These are phyloP conservation scores for Neurospora intermedia DNA, from an alignment of 495 filamentous ascomycete genomes.

Conservation along the genomic window DNA sequence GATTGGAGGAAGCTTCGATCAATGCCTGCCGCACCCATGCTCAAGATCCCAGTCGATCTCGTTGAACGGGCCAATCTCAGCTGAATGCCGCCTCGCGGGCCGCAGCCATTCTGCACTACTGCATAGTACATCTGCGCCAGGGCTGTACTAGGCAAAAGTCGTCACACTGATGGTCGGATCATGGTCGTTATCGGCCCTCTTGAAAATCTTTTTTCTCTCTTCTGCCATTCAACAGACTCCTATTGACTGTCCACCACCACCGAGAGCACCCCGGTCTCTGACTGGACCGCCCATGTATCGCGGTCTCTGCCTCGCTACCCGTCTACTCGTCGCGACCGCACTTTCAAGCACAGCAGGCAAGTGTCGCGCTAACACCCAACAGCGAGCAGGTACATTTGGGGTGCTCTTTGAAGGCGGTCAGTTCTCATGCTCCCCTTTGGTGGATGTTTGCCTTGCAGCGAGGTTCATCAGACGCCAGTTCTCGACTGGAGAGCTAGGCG, in stretches of 20 bases:
- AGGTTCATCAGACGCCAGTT: neutral
- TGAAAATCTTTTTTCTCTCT: conserved; percentile 4
- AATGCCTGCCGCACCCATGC: conserved; percentile 17
- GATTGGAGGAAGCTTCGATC: conserved; percentile 24
- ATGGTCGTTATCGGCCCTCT: conserved; percentile 15
- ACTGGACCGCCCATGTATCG: conserved; percentile 3
- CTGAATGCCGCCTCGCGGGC: conserved; percentile 24
- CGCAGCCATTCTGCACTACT: conserved; percentile 22
- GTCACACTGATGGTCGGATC: conserved; percentile 25
- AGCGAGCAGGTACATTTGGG: conserved; percentile 9
- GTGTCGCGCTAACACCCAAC: conserved; percentile 21
- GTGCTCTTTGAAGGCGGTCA: neutral
- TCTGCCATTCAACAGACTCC: neutral
- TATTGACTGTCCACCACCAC: conserved; percentile 2
- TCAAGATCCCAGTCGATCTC: conserved; percentile 18
- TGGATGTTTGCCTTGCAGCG: neutral
- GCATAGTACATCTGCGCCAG: conserved; percentile 10
- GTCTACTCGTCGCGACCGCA: conserved; percentile 4
- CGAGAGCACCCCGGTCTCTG: conserved; percentile 1
- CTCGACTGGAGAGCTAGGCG: conserved; percentile 16
- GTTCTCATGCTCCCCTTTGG: neutral
- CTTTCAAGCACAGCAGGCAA: conserved; percentile 3
- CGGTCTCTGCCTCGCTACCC: conserved; percentile 9
- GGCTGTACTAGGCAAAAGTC: conserved; percentile 21
- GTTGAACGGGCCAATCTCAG: conserved; percentile 27